Base-by-base conservation (phyloP, 2,329 filamentous ascomycete genomes). In the Exophiala mesophila region DNA sequence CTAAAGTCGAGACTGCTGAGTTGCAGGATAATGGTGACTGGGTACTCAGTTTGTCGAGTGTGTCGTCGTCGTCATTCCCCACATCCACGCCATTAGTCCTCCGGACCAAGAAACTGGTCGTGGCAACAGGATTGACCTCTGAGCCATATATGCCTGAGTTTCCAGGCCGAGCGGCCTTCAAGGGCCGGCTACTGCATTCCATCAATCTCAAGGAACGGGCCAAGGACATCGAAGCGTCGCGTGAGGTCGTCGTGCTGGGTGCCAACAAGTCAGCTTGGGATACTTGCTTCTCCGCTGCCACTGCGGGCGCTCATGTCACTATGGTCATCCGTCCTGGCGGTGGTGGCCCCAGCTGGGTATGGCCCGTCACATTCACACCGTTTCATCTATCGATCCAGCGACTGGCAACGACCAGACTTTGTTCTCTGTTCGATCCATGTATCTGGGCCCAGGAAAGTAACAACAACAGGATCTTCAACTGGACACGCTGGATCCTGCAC, bases 351-450 rank as follows among this genome's bases (percentile, higher is more conserved):
- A 40, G 39, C 23, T 66, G 63, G 63, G 64, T 66, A 12, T 45
- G 20, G 18, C 37, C 37, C 3, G 26, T 19, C 15, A 35, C 3
- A 5, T 20, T 45, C 10, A 28, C 39, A 3, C 80, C 80, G 0
- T 57, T 84, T 12, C 81, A 80, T 58, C 72, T 72, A 44, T 79
- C 76, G 72, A 64, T 85, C 0, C 83, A 87, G 61, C 77, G 80
- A 54, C 70, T 87, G 4, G 72, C 82, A 4, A 74, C 75, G 20
- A 82, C 76, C 0, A 77, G 85, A 0, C 70, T 84, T 50, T 63
- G 88, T 36, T 83, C 78, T 2, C 88, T 82, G 78, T 78, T 89
- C 61, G 81, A 76, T 39, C 84, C 85, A 0, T 88, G 83, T 57
- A 73, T 83, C 10, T 89, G 82, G 80, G 81, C 80, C 5, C 66